Percentiles rank a stretch among this genome's conserved stretches.
Conservation (phyloP, 2,329 filamentous ascomycete species). For the Colletotrichum abscissum region DNA sequence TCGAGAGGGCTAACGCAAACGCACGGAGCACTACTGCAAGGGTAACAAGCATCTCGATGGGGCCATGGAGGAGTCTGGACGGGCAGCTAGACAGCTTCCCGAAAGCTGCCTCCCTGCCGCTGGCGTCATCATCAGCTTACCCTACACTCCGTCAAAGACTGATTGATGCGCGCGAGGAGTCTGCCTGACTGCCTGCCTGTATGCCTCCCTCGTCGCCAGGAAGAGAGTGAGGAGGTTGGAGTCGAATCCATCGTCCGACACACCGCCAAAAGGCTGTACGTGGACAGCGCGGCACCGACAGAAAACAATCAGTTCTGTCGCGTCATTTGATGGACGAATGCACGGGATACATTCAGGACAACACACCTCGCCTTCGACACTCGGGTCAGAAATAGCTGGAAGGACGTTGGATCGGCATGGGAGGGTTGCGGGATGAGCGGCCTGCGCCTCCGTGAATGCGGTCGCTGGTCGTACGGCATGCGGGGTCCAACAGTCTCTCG, state of each 20-base stretch:
- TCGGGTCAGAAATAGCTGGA: neutral
- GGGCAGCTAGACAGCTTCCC: neutral
- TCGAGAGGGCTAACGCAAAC: neutral
- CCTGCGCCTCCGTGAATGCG: constrained; percentile 9
- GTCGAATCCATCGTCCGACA: constrained; percentile 15
- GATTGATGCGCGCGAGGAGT: neutral
- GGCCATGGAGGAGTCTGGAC: neutral
- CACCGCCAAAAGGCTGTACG: constrained; percentile 4
- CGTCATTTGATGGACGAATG: neutral
- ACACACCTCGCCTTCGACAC: constrained; percentile 1
- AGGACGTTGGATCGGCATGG: constrained; percentile 13
- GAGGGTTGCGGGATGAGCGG: neutral
- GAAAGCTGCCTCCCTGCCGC: constrained; percentile 1
- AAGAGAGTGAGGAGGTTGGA: neutral
- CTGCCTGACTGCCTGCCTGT: too few relatives aligned
- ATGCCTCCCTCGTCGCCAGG: neutral
- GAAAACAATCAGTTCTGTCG: neutral
- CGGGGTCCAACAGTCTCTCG: constrained; percentile 2
- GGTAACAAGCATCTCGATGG: neutral
- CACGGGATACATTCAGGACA: neutral
- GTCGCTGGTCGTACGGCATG: constrained; percentile 4
- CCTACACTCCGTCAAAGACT: neutral
- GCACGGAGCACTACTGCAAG: neutral
- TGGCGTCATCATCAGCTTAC: constrained; percentile 31
- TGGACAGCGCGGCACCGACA: neutral